Base-by-base conservation (phyloP, 1,139 yeast genomes). In the Saccharomyces hybrid region DNA sequence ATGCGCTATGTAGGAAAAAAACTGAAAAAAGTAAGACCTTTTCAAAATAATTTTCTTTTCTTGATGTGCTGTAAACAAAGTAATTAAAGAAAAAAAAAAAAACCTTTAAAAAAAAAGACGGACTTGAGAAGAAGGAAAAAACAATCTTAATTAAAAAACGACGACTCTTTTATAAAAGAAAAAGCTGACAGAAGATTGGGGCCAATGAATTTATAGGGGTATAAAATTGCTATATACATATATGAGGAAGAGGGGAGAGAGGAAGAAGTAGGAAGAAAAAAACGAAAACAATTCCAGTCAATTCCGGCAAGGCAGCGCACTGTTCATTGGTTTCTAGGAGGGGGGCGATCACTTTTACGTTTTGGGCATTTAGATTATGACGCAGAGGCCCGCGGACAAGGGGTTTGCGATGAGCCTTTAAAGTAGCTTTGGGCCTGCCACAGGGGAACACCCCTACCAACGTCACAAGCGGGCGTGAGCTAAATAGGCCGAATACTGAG, bases 351-450 rank as follows among this genome's bases (percentile, higher is more conserved):
- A 38, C 44, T 38, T 34, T 38, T 16, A 38, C 44, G 44, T 4
- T 16, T 16, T 38, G 44, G 44, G 44, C 44, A 38, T 9, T 38
- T 11, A 38, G 11, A 38, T 38, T 16, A 38, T 38, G 25, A 38
- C 44, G 44, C 44, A 38, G 44, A 38, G 25, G 44, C 11, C 44
- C 44, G 25, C 44, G 44, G 44, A 38, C 44, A 38, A 38, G 44
- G 44, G 44, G 44, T 38, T 38, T 38, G 25, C 44, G 44, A 38
- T 38, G 44, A 13, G 11, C 44, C 44, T 38, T 16, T 38, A 38
- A 38, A 16, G 44, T 0, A 38, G 13, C 44, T 16, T 16, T 38
- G 44, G 44, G 44, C 11, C 44, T 38, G 11, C 13, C n/a, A 8
- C 44, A 38, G n/a, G 44, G 44, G 11, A 38, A 38, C 13, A 13